Percentiles rank a stretch among this genome's conserved stretches.
phyloP scores from a whole-genome alignment of 1,284 basidiomycete genomes.

The Moesziomyces sp. region DNA sequence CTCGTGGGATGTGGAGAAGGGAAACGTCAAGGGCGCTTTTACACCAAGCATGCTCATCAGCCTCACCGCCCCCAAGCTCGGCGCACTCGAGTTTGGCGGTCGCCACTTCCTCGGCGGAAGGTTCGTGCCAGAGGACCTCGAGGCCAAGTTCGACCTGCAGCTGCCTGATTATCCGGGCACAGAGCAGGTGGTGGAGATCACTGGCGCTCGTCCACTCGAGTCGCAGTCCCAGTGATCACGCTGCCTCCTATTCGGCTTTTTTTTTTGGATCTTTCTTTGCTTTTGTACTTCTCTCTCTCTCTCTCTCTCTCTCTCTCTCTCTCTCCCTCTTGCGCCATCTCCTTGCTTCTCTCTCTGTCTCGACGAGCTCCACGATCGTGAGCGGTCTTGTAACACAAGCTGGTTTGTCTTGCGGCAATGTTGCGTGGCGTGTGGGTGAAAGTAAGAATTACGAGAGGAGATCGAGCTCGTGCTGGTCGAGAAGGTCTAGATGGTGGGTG shows the following conservation, averaged over 20 bases:
- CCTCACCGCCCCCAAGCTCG: slow-evolving; percentile 92
- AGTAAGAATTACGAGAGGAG: slow-evolving; percentile 1
- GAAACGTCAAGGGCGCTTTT: slow-evolving; percentile 72
- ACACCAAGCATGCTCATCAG: slow-evolving; percentile 85
- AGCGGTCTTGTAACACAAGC: too few relatives aligned
- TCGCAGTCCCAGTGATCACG: slow-evolving; percentile 3
- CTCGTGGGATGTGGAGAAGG: slow-evolving; percentile 91
- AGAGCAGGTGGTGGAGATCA: slow-evolving; percentile 65
- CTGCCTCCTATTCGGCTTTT: background rate
- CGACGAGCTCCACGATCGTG: background rate
- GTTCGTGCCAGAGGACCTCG: slow-evolving; percentile 76
- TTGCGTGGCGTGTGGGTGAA: too few relatives aligned
- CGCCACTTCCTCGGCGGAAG: slow-evolving; percentile 94
- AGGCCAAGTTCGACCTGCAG: slow-evolving; percentile 49
- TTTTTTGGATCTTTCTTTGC: background rate
- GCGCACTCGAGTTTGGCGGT: slow-evolving; percentile 76
- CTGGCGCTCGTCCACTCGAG: slow-evolving; percentile 41
- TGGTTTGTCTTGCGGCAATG: background rate
- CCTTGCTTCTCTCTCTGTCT: too few relatives aligned
- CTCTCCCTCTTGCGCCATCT: too few relatives aligned
- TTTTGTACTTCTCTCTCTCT: too few relatives aligned
- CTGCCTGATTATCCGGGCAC: slow-evolving; percentile 56
- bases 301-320: too few relatives aligned
- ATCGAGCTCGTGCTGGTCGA: slow-evolving; percentile 9
- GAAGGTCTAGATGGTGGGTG: slow-evolving; percentile 3